Evolutionary conservation across 129 eudicot species (phyloP), one percentile per base, ranked within the genome.

Genomic region (Mikania micrantha): DNA sequence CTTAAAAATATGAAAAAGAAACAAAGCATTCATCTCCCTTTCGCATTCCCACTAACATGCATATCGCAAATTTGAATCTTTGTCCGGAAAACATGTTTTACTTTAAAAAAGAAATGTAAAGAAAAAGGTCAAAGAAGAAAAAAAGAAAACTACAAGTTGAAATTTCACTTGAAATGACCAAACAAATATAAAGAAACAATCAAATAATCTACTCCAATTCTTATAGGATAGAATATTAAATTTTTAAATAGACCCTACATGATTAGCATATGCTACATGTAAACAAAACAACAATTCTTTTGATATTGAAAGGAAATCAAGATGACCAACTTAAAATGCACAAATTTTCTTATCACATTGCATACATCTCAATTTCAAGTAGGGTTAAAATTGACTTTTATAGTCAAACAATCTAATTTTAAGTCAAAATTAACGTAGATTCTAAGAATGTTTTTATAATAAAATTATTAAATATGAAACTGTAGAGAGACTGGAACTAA

Each of bases 401-500:
- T 1, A 17, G 67, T 59, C 19, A 21, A 66, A 50, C 22, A 50
- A 67, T 22, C 20, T 22, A 8, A 44, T 7, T 13, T 3, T 11
- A 5, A 63, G 9, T 29, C 13, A 49, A 21, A n/a, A 22, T 7
- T 7, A 20, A 53, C 5, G 7, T 13, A 53, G 31, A 56, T 9
- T 25, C 60, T 22, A 1, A 22, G 5, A 52, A 52, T n/a, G 0
- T 2, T 9, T 10, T 9, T 12, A 13, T 1, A 62, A 29, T 12
- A 25, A 45, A 20, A 5, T 39, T 21, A 54, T 17, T 36, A 24
- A n/a, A n/a, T n/a, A n/a, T n/a, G n/a, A n/a, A n/a, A 16, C 4
- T 1, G 1, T 29, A 16, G 64, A 45, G n/a, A 47, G 44, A 32
- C 44, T 38, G 8, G 31, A 35, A 81, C 91, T 82, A 25, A 90